These are phyloP conservation scores for Dispira simplex DNA, from an alignment of 192 early-diverging fungal genomes.

Conservation along the genomic window DNA sequence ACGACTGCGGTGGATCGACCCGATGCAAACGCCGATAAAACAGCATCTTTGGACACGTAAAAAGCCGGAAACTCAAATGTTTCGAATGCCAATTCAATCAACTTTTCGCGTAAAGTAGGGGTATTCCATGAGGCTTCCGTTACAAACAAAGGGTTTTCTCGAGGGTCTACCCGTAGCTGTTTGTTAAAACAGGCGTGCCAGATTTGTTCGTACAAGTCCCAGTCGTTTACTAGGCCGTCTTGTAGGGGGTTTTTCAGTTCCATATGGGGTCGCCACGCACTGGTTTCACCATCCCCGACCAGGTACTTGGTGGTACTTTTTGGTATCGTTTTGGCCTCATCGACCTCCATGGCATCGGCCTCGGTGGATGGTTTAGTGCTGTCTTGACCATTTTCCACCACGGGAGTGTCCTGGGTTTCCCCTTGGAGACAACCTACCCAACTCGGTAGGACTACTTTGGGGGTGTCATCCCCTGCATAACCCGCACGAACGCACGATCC, in stretches of 20 bases:
- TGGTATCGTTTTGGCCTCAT: slow-evolving; percentile 3
- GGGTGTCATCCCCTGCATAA: slow-evolving; percentile 94
- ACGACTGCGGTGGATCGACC: slow-evolving; percentile 81
- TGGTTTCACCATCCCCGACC: slow-evolving; percentile 53
- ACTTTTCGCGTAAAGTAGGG: slow-evolving; percentile 63
- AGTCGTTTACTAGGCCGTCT: slow-evolving; percentile 92
- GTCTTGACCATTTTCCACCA: not conserved
- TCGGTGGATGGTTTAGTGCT: slow-evolving; percentile 2
- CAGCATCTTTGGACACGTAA: slow-evolving; percentile 81
- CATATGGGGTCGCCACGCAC: slow-evolving; percentile 58
- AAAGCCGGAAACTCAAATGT: slow-evolving; percentile 84
- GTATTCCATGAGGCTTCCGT: slow-evolving; percentile 90
- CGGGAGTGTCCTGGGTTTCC: no score
- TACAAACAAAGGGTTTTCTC: slow-evolving; percentile 83
- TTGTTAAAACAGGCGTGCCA: slow-evolving; percentile 74
- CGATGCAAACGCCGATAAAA: slow-evolving; percentile 85
- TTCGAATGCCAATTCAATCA: slow-evolving; percentile 91
- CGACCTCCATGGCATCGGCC: not conserved
- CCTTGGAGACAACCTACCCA: slow-evolving; percentile 38
- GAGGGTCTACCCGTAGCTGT: slow-evolving; percentile 51
- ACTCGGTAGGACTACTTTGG: slow-evolving; percentile 74
- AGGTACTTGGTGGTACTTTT: slow-evolving; percentile 33
- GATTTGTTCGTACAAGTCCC: slow-evolving; percentile 84
- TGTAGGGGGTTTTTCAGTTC: slow-evolving; percentile 71
- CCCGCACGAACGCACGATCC: slow-evolving; percentile 77